A percentile compares a stretch with the other conserved stretches of the same genome.
These are phyloP conservation scores for Ustilago tritici DNA, from an alignment of 1,284 basidiomycete species.

Conservation along the genomic window DNA sequence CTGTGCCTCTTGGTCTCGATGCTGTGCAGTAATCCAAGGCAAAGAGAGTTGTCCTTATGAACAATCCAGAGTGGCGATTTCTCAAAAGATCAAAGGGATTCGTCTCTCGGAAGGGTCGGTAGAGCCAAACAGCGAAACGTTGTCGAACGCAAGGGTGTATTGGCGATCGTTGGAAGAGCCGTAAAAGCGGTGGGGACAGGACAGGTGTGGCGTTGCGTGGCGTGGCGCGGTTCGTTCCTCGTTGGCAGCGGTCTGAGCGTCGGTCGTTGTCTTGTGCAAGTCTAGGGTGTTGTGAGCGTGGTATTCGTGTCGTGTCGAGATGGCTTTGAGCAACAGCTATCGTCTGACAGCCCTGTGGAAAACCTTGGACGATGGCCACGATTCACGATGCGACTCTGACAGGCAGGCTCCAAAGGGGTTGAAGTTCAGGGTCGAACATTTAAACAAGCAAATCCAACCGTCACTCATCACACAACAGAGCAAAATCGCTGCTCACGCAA, in stretches of 20 bases:
- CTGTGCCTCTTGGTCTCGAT: background rate
- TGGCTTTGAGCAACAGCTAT: background rate
- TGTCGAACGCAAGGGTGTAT: background rate
- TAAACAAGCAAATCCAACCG: background rate
- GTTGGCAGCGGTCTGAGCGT: slow-evolving; percentile 7
- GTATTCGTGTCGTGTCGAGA: background rate
- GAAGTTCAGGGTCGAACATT: slow-evolving; percentile 4
- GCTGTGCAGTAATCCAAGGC: no score
- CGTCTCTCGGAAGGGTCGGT: background rate
- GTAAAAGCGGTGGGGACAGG: slow-evolving; percentile 1
- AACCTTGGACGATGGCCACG: background rate
- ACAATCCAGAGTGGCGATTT: background rate
- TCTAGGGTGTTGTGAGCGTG: background rate
- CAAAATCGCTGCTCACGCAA: background rate
- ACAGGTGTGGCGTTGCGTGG: background rate
- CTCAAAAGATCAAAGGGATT: background rate
- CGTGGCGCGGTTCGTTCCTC: slow-evolving; percentile 3
- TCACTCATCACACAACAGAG: background rate
- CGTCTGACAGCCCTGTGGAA: background rate
- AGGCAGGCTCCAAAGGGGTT: slow-evolving; percentile 3
- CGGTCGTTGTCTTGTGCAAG: background rate
- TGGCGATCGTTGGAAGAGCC: slow-evolving; percentile 4
- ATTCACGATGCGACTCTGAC: background rate
- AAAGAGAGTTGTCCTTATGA: background rate
- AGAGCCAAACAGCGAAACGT: background rate